Conservation (phyloP, 768 basidiomycete species). For the Phaffia australis region DNA sequence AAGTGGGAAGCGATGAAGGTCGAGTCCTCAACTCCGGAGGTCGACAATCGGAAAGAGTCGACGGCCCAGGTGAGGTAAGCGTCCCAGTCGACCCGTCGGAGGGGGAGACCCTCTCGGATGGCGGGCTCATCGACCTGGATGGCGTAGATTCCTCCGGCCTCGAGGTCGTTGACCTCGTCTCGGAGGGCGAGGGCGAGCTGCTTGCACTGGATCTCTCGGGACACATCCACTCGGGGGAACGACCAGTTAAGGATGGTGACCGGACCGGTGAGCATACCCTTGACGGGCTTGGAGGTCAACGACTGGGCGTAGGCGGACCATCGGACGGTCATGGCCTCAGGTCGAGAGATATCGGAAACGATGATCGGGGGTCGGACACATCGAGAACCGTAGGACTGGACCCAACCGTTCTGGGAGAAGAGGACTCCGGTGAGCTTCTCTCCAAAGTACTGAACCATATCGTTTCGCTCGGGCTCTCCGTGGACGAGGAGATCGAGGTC, state of each 20-base stretch:
- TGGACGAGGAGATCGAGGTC: slow-evolving; percentile 96
- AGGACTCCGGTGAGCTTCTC: slow-evolving; percentile 89
- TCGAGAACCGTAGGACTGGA: slow-evolving; percentile 98
- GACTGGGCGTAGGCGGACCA: slow-evolving; percentile 98
- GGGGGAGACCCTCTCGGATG: slow-evolving; percentile 96
- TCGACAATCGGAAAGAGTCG: slow-evolving; percentile 95
- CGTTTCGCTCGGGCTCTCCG: slow-evolving; percentile 97
- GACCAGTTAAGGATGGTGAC: slow-evolving; percentile 97
- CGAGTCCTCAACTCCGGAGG: slow-evolving; percentile 84
- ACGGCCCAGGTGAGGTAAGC: slow-evolving; percentile 95
- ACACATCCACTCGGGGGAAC: slow-evolving; percentile 97
- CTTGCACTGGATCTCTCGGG: slow-evolving; percentile 92
- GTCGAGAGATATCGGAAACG: slow-evolving; percentile 87
- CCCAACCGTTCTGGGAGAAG: slow-evolving; percentile 98
- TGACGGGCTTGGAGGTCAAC: slow-evolving; percentile 86
- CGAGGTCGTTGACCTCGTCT: slow-evolving; percentile 90
- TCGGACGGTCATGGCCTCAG: slow-evolving; percentile 83
- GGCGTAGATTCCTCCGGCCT: slow-evolving; percentile 86
- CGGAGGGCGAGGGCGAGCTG: slow-evolving; percentile 96
- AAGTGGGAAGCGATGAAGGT: slow-evolving; percentile 99
- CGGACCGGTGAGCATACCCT: slow-evolving; percentile 41
- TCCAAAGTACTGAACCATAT: slow-evolving; percentile 99
- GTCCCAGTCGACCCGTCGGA: slow-evolving; percentile 93
- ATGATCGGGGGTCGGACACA: slow-evolving; percentile 37
- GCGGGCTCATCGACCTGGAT: slow-evolving; percentile 99